Conservation (phyloP, 2,329 filamentous ascomycete species). For the Paraphaeosphaeria sporulosa region DNA sequence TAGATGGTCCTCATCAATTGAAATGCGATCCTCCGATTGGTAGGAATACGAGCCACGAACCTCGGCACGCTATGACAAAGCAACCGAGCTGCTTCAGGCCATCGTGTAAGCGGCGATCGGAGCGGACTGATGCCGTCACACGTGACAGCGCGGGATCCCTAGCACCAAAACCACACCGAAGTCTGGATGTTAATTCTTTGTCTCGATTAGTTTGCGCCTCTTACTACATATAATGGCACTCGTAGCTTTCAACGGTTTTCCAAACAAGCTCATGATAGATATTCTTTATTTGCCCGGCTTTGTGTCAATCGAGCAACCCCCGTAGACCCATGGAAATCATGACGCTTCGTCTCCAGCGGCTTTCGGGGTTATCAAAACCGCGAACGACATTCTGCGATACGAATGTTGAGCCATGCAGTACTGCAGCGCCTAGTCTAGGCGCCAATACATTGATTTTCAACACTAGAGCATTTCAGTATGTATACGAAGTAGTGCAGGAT, state of each 20-base stretch:
- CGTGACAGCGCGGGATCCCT: neutral
- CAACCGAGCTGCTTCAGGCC: neutral
- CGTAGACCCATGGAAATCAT: neutral
- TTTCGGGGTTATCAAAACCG: neutral
- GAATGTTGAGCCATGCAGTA: no score
- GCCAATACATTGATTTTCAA: no score
- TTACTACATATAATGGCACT: no score
- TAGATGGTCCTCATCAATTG: neutral
- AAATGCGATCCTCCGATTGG: neutral
- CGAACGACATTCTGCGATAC: neutral
- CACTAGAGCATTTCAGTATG: neutral
- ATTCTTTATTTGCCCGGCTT: neutral
- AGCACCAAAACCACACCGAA: neutral
- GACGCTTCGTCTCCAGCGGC: neutral
- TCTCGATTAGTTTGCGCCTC: no score
- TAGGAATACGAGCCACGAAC: neutral
- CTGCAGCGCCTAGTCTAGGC: no score
- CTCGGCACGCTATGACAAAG: constrained; percentile 13
- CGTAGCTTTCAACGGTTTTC: no score
- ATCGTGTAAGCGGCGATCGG: neutral
- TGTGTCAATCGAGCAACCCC: neutral
- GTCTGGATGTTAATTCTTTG: neutral
- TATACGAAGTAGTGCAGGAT: neutral
- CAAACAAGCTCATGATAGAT: neutral
- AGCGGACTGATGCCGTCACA: neutral